Base-by-base conservation (phyloP, 495 filamentous ascomycete genomes). In the Podospora bellae-mahoneyi region DNA sequence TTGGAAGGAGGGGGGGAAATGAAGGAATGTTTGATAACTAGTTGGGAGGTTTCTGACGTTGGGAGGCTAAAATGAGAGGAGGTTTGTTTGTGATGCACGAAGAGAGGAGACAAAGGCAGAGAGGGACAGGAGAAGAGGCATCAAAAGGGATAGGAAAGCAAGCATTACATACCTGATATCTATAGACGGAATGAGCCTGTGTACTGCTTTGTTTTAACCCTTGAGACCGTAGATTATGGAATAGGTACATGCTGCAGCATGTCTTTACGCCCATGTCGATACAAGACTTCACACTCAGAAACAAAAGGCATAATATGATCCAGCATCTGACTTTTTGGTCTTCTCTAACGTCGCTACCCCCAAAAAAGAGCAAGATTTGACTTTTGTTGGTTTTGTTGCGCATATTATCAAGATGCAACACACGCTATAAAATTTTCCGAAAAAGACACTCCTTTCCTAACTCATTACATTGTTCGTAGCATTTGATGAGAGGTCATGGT, bases 181-280 rank as follows among this genome's bases (percentile, higher is more conserved):
- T 61, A 61, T 61, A 61, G 59, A 61, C 30, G 59, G 59, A 61
- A 28, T 61, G 59, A 23, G 19, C 39, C 39, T 48, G 39, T 48
- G 15, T 13, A 13, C 13, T 48, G 39, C 15, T 13, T 48, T 48
- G 39, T 48, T 10, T 16, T 23, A 23, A 48, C 39, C 39, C 39
- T 10, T 10, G 39, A 10, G 15, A 48, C 4, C 30, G 30, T 32
- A 32, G 30, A 48, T 5, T 48, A 16, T 48, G 39, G 39, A 10
- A 39, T 39, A 39, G 5, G 10, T 39, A 39, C 6, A 6, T 39
- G 10, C 34, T 39, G 10, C 34, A 39, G 34, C 34, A 39, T 39
- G 34, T 6, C 10, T 39, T 39, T 39, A 10, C 6, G 34, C 34
- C 10, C 34, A 39, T 39, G 34, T 39, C 10, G 34, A 39, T 39